Base-by-base conservation (phyloP, 306 rosid genomes). In the Quercus gilva region DNA sequence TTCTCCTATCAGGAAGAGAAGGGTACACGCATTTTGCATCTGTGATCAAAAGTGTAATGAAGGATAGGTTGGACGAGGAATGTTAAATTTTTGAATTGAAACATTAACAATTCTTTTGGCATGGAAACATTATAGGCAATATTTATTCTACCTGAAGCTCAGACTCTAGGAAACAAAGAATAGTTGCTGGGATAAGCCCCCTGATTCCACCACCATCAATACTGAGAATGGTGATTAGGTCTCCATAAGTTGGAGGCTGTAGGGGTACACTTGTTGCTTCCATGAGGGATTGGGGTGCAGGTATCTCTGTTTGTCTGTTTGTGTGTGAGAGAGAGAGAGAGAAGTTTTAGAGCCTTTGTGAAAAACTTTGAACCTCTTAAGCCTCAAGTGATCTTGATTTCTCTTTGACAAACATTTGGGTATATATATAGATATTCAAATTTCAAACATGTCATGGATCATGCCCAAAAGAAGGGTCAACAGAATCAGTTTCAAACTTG, bases 191-290 rank as follows among this genome's bases (percentile, higher is more conserved):
- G 43, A 92, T 92, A 53, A 90, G 41, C 55, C 97, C 94, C 74
- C 92, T 84, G 0, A 88, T 82, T 26, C 94, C 94, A 55, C 97
- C 97, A 1, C 94, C 94, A 17, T 92, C 92, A 5, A 92, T 85
- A 82, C 94, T 92, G 37, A 92, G 94, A 75, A 92, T 56, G 23
- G 94, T 90, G 6, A 90, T 74, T 19, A 88, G 23, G 79, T 87
- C 84, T 45, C 94, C 94, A 69, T 88, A 90, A 23, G 91, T 92
- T 58, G 92, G 94, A 41, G 92, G 84, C 52, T 79, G 82, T n/a
- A 67, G 72, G 52, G 51, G 52, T 9, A 10, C 17, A 19, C 7
- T 35, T 67, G 49, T 3, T 33, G 26, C 25, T 35, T 25, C 72
- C 72, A 67, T 67, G 18, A 18, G 3, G 70, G 7, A 28, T 5